These are phyloP conservation scores for Camillea tinctor DNA, from an alignment of 2,329 filamentous ascomycete genomes.

Conservation along the genomic window DNA sequence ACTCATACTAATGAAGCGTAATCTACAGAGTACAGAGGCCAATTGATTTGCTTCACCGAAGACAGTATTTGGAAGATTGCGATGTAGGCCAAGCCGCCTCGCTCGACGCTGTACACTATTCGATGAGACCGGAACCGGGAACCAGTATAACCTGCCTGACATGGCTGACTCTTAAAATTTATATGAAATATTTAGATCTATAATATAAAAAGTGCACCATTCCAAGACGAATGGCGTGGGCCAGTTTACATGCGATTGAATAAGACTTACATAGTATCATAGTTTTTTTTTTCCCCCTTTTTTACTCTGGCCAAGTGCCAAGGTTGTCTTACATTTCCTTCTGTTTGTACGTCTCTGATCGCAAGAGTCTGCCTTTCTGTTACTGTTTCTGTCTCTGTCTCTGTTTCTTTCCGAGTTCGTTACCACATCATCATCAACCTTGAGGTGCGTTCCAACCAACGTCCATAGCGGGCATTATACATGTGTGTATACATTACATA, in stretches of 20 bases:
- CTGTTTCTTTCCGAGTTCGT: neutral
- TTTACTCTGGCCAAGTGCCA: neutral
- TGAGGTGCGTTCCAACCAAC: neutral
- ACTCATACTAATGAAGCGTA: neutral
- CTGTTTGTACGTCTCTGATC: neutral
- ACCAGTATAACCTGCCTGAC: neutral
- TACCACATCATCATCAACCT: neutral
- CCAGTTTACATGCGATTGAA: neutral
- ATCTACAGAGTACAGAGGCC: neutral
- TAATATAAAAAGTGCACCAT: neutral
- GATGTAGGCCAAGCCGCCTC: neutral
- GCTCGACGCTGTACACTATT: neutral
- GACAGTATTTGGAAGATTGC: neutral
- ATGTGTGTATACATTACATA: neutral
- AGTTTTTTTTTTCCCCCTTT: no score
- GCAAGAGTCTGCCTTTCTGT: neutral
- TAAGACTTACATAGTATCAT: neutral
- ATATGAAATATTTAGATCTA: neutral
- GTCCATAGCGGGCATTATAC: neutral
- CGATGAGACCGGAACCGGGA: neutral
- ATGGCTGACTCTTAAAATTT: neutral
- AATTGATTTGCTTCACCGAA: neutral
- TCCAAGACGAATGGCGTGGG: neutral
- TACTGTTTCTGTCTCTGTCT: neutral
- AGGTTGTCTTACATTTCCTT: neutral